Conservation (phyloP, 768 basidiomycete genomes). For the Phylloporus arenicola region DNA sequence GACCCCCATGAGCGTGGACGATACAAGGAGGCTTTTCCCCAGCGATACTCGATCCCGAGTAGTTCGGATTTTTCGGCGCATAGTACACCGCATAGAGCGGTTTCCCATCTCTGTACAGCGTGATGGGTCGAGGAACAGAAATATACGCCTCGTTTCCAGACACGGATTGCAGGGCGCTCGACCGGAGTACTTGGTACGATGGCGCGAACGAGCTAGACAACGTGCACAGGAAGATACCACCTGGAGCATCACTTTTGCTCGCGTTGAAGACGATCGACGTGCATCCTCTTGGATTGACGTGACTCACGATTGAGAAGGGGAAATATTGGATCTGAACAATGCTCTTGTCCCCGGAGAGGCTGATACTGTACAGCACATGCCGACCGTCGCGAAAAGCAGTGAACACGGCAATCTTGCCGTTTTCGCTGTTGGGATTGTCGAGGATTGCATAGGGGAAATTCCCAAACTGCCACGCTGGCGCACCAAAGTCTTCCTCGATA, state of each 20-base stretch:
- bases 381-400: conserved; percentile 31
- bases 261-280: conserved; percentile 32
- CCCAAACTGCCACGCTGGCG: conserved; percentile 53
- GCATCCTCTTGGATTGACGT: conserved; percentile 22
- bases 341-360: conserved; percentile 20
- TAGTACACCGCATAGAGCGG: conserved; percentile 62
- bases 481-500: conserved; percentile 50
- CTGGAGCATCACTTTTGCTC: conserved; percentile 27
- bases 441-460: conserved; percentile 44
- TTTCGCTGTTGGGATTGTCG: conserved; percentile 24
- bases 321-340: conserved; percentile 25
- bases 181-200: conserved; percentile 20
- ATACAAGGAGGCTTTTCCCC: conserved; percentile 66
- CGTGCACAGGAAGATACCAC: conserved; percentile 27
- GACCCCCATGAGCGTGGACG: conserved; percentile 66
- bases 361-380: conserved; percentile 31
- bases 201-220: conserved; percentile 22
- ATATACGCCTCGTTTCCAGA: conserved; percentile 28
- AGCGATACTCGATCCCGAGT: conserved; percentile 39
- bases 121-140: conserved; percentile 46
- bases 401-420: conserved; percentile 23
- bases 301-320: conserved; percentile 30
- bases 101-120: conserved; percentile 33
- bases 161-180: conserved; percentile 16
- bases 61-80: conserved; percentile 60